Percentiles rank a stretch among this genome's conserved stretches.
Conservation (phyloP, 768 basidiomycete species). For the Rhodotorula sphaerocarpa region DNA sequence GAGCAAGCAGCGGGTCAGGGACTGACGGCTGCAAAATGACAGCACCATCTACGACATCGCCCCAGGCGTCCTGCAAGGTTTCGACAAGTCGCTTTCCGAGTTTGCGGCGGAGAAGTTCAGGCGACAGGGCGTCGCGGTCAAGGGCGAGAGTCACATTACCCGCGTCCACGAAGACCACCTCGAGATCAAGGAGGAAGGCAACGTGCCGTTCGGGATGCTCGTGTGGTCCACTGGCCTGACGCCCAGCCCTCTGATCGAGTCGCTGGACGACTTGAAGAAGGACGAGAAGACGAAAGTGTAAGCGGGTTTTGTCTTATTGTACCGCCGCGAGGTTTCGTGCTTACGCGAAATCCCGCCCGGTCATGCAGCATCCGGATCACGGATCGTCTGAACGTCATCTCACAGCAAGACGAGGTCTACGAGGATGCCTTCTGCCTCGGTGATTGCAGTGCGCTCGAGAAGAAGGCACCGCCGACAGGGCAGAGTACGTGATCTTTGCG, state of each 20-base stretch:
- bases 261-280: conserved; percentile 53
- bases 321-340: too few species aligned
- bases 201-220: conserved; percentile 65
- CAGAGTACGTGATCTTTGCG: conserved; percentile 45
- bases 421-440: conserved; percentile 73
- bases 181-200: conserved; percentile 50
- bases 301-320: too few species aligned
- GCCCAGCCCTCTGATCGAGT: conserved; percentile 66
- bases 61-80: conserved; percentile 62
- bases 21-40: too few species aligned
- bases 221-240: conserved; percentile 83
- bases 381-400: conserved; percentile 57
- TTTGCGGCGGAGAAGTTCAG: conserved; percentile 53
- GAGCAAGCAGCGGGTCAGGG: too few species aligned
- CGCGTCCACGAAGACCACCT: conserved; percentile 48
- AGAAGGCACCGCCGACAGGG: conserved; percentile 66
- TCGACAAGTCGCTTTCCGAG: conserved; percentile 61
- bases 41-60: conserved; percentile 70
- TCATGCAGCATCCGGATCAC: conserved; percentile 52
- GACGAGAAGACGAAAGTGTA: conserved; percentile 23
- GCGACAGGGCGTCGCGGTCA: conserved; percentile 64
- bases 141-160: conserved; percentile 65
- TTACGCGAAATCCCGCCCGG: too few species aligned
- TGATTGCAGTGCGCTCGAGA: conserved; percentile 59
- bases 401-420: conserved; percentile 52